Conservation (phyloP, 2,329 filamentous ascomycete genomes). For the Ophiostoma perfectum region DNA sequence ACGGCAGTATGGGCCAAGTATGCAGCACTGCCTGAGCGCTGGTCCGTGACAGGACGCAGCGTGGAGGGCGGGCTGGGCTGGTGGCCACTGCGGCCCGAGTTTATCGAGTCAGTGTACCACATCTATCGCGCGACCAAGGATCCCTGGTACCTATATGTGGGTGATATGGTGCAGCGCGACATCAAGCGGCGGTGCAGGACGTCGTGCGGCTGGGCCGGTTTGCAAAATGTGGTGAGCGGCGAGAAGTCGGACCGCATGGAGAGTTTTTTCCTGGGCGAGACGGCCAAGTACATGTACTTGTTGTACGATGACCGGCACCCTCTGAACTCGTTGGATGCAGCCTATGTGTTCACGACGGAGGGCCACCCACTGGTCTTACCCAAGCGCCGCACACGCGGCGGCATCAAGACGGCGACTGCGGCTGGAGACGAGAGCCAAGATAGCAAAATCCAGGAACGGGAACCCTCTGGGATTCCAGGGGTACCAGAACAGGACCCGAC, state of each 20-base stretch:
- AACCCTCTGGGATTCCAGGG: constrained; percentile 6
- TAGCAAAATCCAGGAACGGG: not conserved
- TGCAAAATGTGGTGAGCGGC: constrained; percentile 75
- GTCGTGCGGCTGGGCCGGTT: constrained; percentile 85
- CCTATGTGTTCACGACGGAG: constrained; percentile 93
- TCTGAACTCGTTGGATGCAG: constrained; percentile 76
- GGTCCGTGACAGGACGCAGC: constrained; percentile 77
- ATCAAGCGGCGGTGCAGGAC: constrained; percentile 86
- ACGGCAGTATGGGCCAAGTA: constrained; percentile 94
- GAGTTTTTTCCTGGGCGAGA: constrained; percentile 96
- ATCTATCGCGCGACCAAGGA: constrained; percentile 91
- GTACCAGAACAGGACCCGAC: constrained; percentile 10
- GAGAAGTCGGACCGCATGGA: constrained; percentile 95
- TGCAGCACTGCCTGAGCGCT: constrained; percentile 87
- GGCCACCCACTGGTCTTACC: constrained; percentile 90
- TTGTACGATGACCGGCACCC: constrained; percentile 83
- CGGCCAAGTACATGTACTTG: constrained; percentile 89
- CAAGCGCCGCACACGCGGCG: constrained; percentile 5
- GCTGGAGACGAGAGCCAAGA: not conserved
- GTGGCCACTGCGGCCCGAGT: constrained; percentile 95
- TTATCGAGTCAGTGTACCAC: constrained; percentile 94
- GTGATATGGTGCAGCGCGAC: constrained; percentile 89
- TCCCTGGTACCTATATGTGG: constrained; percentile 92
- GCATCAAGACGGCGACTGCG: not conserved
- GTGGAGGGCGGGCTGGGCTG: constrained; percentile 84